A percentile compares a stretch with the other conserved stretches of the same genome.
phyloP scores from a whole-genome alignment of 73 alveolate species.

The Blepharisma japonicum region DNA sequence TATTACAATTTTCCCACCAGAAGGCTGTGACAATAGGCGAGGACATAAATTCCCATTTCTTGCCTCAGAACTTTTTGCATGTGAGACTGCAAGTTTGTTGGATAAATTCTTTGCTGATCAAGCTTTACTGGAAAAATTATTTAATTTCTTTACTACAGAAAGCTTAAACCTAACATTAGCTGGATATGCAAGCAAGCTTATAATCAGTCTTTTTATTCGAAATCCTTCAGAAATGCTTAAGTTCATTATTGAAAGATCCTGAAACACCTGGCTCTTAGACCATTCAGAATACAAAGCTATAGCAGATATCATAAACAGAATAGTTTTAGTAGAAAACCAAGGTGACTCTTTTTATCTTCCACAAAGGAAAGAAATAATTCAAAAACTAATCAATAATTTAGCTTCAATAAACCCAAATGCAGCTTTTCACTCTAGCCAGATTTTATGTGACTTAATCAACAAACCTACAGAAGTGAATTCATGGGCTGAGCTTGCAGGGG shows the following conservation, averaged over 20 bases:
- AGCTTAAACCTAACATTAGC: background rate
- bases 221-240: background rate
- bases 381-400: background rate
- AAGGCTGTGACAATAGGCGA: background rate
- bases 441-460: background rate
- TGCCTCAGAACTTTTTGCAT: constrained; percentile 3
- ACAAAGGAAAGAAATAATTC: background rate
- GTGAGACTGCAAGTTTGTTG: background rate
- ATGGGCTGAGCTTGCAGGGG: background rate
- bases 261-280: background rate
- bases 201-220: background rate
- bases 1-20: constrained; percentile 8
- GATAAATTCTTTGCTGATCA: background rate
- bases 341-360: background rate
- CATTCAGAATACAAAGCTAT: background rate
- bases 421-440: background rate
- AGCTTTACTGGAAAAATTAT: background rate
- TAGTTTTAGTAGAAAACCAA: background rate
- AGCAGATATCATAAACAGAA: background rate
- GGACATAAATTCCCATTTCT: constrained; percentile 10
- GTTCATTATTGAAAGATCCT: background rate
- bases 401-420: background rate
- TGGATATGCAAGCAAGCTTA: background rate
- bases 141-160: background rate
- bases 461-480: background rate